Evolutionary conservation across 2,329 filamentous ascomycete species (phyloP).

Genomic region (Colletotrichum camelliae): DNA sequence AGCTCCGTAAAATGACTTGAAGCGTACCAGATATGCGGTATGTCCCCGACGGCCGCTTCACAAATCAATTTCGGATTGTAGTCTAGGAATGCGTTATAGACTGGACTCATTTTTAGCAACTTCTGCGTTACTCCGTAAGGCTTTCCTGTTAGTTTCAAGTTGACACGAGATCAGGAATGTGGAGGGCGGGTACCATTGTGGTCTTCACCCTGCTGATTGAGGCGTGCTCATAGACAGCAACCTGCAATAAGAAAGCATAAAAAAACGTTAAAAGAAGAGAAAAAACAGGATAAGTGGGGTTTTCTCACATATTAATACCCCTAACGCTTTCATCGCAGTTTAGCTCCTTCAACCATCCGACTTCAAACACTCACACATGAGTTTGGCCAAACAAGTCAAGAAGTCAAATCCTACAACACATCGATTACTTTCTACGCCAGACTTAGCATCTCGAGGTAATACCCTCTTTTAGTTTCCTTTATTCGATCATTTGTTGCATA

Average conservation of each 20-base stretch:
- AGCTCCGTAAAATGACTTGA: fast-evolving
- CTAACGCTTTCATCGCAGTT: not conserved
- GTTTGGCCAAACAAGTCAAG: fast-evolving
- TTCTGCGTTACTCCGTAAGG: fast-evolving
- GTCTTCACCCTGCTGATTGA: not conserved
- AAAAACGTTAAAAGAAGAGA: fast-evolving
- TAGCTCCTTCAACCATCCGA: not conserved
- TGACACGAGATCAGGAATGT: not conserved
- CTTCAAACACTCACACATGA: fast-evolving
- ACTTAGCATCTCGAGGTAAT: not conserved
- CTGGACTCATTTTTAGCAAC: fast-evolving
- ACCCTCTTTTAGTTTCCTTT: not conserved
- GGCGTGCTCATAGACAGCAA: not conserved
- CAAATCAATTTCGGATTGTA: not conserved
- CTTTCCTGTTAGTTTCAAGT: fast-evolving
- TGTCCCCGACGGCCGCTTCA: not conserved
- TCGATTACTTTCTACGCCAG: not conserved
- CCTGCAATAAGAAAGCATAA: not conserved
- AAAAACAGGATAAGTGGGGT: not conserved
- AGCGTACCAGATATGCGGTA: not conserved
- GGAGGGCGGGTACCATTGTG: not conserved
- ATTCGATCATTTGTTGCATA: fast-evolving
- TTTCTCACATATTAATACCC: not conserved
- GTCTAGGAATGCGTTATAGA: fast-evolving
- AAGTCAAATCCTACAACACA: not conserved